These are phyloP conservation scores for Fusarium sublunatum DNA, from an alignment of 2,329 filamentous ascomycete genomes.

Conservation along the genomic window DNA sequence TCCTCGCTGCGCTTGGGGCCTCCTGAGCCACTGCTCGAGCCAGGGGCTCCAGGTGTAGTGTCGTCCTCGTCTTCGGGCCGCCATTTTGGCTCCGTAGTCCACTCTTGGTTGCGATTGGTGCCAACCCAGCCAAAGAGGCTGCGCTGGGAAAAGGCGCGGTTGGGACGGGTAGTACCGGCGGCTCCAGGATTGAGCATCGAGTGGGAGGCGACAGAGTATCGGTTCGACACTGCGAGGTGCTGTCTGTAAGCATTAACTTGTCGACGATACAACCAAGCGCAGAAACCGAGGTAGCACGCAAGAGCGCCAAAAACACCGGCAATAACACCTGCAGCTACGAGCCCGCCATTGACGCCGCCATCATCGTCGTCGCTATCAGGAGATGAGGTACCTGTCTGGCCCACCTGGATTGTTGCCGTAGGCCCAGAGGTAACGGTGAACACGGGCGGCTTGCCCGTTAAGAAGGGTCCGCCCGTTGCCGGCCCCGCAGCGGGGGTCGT, in stretches of 20 bases:
- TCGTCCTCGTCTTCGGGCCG: conserved; percentile 41
- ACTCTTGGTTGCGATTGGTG: conserved; percentile 39
- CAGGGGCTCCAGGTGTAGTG: conserved; percentile 36
- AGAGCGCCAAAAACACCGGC: conserved; percentile 73
- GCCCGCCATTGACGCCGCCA: conserved; percentile 50
- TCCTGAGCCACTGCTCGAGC: conserved; percentile 41
- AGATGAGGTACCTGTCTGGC: conserved; percentile 46
- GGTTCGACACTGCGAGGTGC: conserved; percentile 74
- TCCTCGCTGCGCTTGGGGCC: conserved; percentile 43
- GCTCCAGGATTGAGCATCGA: conserved; percentile 49
- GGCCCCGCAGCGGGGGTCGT: conserved; percentile 60
- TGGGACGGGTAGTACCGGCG: conserved; percentile 11
- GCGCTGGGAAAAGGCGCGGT: conserved; percentile 34
- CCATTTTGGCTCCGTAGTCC: conserved; percentile 48
- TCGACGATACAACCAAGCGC: conserved; percentile 77
- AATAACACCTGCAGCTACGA: conserved; percentile 64
- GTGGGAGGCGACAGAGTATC: conserved; percentile 60
- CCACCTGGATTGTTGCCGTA: conserved; percentile 56
- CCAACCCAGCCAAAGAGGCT: conserved; percentile 51
- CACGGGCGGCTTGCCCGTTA: conserved; percentile 74
- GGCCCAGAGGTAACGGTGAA: conserved; percentile 72
- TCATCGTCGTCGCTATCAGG: conserved; percentile 1
- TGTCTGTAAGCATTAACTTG: conserved; percentile 76
- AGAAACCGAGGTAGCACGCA: conserved; percentile 75
- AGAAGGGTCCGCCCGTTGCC: conserved; percentile 75